A percentile compares a stretch with the other conserved stretches of the same genome.
Evolutionary conservation across 1,139 yeast species (phyloP).

Genomic region (Scheffersomyces segobiensis): DNA sequence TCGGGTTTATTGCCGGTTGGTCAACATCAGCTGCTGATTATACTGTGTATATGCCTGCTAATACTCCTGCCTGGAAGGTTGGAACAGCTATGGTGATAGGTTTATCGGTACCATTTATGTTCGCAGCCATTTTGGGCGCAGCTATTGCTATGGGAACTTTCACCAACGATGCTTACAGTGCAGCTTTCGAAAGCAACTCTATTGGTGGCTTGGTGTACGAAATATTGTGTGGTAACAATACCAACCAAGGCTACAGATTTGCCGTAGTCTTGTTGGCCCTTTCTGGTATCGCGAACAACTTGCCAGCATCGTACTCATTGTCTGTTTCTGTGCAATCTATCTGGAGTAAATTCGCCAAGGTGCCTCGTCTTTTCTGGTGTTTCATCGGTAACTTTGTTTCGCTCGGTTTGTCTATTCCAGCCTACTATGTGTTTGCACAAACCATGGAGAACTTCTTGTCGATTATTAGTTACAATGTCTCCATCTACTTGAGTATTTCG

Average conservation of each 20-base stretch:
- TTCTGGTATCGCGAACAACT: conserved; percentile 28
- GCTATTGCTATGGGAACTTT: conserved; percentile 29
- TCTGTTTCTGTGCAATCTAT: conserved; percentile 29
- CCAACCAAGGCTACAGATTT: conserved; percentile 33
- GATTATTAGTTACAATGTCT: conserved; percentile 29
- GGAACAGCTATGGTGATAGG: conserved; percentile 28
- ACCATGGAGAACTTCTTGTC: conserved; percentile 32
- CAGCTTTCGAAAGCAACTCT: conserved; percentile 20
- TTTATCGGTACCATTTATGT: conserved; percentile 25
- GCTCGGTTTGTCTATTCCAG: conserved; percentile 32
- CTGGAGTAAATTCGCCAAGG: conserved; percentile 27
- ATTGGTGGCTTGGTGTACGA: conserved; percentile 32
- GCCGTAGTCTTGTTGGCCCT: conserved; percentile 30
- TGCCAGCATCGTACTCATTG: conserved; percentile 32
- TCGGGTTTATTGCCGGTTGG: conserved; percentile 36
- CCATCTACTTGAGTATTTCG: conserved; percentile 29
- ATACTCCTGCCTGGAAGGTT: conserved; percentile 26
- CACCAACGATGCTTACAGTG: conserved; percentile 18
- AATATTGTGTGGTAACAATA: conserved; percentile 26
- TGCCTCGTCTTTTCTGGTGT: conserved; percentile 35
- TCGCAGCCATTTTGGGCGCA: conserved; percentile 29
- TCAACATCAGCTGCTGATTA: conserved; percentile 32
- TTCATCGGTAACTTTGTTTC: conserved; percentile 28
- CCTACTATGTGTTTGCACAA: conserved; percentile 28
- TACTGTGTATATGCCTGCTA: conserved; percentile 28